These are phyloP conservation scores for Thuja plicata DNA, from an alignment of 83 land plant genomes.

Conservation along the genomic window DNA sequence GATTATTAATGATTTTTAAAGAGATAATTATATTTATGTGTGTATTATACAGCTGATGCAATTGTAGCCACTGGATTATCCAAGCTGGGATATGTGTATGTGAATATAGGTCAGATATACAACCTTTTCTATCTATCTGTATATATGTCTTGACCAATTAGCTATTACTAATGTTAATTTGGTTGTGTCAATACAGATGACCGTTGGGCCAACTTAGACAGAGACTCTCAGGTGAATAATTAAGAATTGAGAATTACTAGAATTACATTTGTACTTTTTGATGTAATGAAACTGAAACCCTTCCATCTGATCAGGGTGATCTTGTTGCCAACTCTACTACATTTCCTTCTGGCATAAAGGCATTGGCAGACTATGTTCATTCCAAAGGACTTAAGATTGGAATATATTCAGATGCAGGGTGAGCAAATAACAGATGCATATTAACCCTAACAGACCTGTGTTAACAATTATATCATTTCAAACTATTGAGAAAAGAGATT, in stretches of 20 bases:
- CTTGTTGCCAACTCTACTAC: constrained; percentile 42
- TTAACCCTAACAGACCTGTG: background rate
- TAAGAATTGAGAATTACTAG: background rate
- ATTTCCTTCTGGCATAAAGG: constrained; percentile 72
- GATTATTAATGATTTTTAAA: too few relatives aligned
- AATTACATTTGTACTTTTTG: background rate
- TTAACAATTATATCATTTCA: too few relatives aligned
- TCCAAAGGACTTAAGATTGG: constrained; percentile 59
- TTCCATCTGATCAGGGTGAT: constrained; percentile 41
- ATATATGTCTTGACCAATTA: background rate
- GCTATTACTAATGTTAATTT: constrained; percentile 40
- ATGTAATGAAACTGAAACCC: background rate
- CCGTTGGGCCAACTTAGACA: constrained; percentile 46
- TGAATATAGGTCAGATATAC: constrained; percentile 7
- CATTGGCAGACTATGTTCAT: constrained; percentile 68
- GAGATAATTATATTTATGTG: too few relatives aligned
- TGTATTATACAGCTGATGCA: constrained; percentile 16
- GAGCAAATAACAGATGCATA: background rate
- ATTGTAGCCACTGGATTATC: constrained; percentile 10
- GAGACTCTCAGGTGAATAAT: constrained; percentile 28
- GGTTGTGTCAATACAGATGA: background rate
- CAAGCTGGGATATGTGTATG: constrained; percentile 3
- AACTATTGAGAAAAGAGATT: too few relatives aligned
- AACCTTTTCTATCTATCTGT: background rate
- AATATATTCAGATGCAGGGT: constrained; percentile 72